phyloP scores from a whole-genome alignment of 2,329 filamentous ascomycete species.

The Neonectria punicea region DNA sequence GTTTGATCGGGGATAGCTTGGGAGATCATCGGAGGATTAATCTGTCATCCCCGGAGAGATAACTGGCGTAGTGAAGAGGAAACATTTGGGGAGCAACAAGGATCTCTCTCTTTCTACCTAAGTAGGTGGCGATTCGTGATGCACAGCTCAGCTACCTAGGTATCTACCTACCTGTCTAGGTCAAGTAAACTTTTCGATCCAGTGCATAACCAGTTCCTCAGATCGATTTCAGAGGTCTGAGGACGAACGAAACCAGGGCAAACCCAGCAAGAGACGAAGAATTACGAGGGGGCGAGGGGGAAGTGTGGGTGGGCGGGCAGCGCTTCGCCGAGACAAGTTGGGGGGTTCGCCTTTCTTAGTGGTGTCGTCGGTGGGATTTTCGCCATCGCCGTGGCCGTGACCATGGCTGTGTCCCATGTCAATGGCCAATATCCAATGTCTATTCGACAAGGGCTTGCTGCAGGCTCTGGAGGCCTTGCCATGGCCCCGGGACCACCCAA shows the following conservation, averaged over 20 bases:
- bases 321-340: neutral
- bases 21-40: neutral
- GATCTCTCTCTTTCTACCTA: no score
- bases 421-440: neutral
- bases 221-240: neutral
- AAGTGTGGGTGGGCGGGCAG: no score
- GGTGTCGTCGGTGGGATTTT: neutral
- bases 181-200: neutral
- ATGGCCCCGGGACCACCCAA: neutral
- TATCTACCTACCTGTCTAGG: neutral
- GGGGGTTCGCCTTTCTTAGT: neutral
- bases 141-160: no score
- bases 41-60: neutral
- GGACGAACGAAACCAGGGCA: neutral
- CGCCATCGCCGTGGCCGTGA: neutral
- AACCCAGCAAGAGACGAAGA: no score
- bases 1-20: neutral
- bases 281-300: no score
- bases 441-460: conserved; percentile 3
- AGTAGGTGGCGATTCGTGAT: no score
- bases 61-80: neutral
- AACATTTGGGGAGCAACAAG: neutral
- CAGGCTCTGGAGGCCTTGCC: neutral
- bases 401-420: conserved; percentile 17
- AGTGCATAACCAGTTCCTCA: neutral